Evolutionary conservation across 495 filamentous ascomycete species (phyloP), one percentile per base, ranked within the genome.

Genomic region (Xylaria curta): DNA sequence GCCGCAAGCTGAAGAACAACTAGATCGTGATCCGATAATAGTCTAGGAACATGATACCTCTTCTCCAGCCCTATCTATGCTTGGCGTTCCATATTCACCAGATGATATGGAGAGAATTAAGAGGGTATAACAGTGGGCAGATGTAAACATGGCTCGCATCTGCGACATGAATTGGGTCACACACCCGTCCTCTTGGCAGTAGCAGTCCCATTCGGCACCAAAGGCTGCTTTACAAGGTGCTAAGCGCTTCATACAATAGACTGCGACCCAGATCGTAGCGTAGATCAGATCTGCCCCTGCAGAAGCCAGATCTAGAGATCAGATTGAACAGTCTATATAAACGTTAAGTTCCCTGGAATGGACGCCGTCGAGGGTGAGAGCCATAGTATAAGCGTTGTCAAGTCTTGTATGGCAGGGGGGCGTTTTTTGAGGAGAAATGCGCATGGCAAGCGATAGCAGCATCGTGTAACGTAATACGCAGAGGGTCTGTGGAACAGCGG

Each of bases 231-330:
- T 62, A 42, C 59, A 4, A 62, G 59, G 31, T 62, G 59, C 24
- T 28, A 17, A 31, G 61, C 36, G 54, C 33, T 62, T 40, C 6
- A 40, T 42, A 31, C 62, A 10, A 44, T 36, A 56, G 5, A 56
- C 33, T 38, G 7, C 1, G 3, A 21, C 58, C 58, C 21, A 21
- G 33, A 17, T 17, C 40, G 40, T 49, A 19, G 17, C 21, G 62
- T 47, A 46, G 62, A 33, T 65, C 38, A 65, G 62, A 65, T 65
- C 62, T 12, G 42, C 36, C 26, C 58, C 17, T 21, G 24, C 21
- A 47, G 24, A n/a, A 46, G 62, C 10, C 24, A 5, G 26, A n/a
- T 65, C 62, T 49, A 4, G 36, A 49, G 21, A 33, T 65, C 62
- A 21, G 40, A 65, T 65, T 24, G 15, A n/a, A 9, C 44, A 65